These are phyloP conservation scores for Vanrija humicola DNA, from an alignment of 1,284 basidiomycete species.

Conservation along the genomic window DNA sequence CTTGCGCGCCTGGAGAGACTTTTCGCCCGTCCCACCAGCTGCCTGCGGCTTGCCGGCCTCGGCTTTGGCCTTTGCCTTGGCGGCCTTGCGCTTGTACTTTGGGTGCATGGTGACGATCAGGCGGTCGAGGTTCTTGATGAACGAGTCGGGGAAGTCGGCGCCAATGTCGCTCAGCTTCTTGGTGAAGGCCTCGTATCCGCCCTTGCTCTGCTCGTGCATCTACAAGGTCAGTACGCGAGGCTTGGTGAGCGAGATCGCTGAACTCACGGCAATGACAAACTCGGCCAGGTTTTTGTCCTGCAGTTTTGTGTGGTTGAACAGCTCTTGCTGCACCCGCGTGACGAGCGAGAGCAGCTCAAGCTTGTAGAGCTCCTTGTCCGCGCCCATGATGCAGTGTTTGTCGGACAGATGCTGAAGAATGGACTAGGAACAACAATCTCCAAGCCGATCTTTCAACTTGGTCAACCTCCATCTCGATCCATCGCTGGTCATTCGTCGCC, in stretches of 20 bases:
- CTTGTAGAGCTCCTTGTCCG: slow-evolving; percentile 79
- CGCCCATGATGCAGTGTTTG: slow-evolving; percentile 43
- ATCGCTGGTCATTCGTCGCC: neutral
- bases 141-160: slow-evolving; percentile 82
- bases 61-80: slow-evolving; percentile 49
- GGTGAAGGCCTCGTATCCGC: slow-evolving; percentile 62
- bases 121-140: slow-evolving; percentile 88
- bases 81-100: slow-evolving; percentile 78
- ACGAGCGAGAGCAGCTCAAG: slow-evolving; percentile 87
- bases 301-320: slow-evolving; percentile 71
- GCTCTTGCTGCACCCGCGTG: slow-evolving; percentile 82
- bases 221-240: slow-evolving; percentile 13
- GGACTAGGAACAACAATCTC: neutral
- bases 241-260: neutral
- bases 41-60: slow-evolving; percentile 21
- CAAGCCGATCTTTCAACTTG: neutral
- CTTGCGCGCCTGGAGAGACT: slow-evolving; percentile 72
- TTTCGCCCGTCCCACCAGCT: slow-evolving; percentile 52
- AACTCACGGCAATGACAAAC: slow-evolving; percentile 71
- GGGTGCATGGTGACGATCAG: slow-evolving; percentile 93
- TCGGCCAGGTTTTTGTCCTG: slow-evolving; percentile 92
- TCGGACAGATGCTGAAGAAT: neutral
- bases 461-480: neutral
- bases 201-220: slow-evolving; percentile 78
- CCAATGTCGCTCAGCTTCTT: slow-evolving; percentile 72